Base-by-base conservation (phyloP, 2,329 filamentous ascomycete genomes). In the Monilinia polystroma region DNA sequence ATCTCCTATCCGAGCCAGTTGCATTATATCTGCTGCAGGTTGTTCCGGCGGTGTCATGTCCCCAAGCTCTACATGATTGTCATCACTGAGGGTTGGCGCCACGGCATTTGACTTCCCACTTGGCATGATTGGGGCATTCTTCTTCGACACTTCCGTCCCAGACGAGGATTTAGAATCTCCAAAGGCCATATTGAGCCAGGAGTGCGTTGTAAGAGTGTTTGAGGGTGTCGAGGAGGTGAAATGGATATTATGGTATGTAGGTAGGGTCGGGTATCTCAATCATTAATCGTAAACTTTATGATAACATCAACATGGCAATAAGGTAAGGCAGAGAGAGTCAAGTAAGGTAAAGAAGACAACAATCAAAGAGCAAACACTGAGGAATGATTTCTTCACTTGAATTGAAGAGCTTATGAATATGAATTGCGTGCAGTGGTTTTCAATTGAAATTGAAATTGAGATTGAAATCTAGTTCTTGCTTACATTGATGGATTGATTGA, bases 1-100 rank as follows among this genome's bases (percentile, higher is more conserved):
- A 76, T 99, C 93, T 67, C 96, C 95, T 72, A 96, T 80, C 68
- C 95, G 85, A 52, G 95, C 93, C 77, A 97, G 81, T 81, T 97
- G 94, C 94, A 99, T 98, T 72, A 99, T 89, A 80, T 99, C 94
- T 57, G 45, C 70, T 23, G 66, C 56, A 18, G 68, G 71, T 6
- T 70, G 70, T 12, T 68, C 73, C 7, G 72, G 62, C 1, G 72
- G 63, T 38, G 72, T 62, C 57, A 78, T 75, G 47, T 75, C 72
- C 41, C 74, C 73, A 66, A 78, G 69, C 68, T 78, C 77, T 26
- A 78, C 74, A 70, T 75, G 71, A 45, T 74, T 73, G 66, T 74
- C 71, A 57, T 73, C 75, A 75, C 83, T 86, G 71, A 87, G 78
- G 73, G 84, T 84, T 11, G 86, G 85, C 47, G 81, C 80, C 4